Conservation (phyloP, 2,329 filamentous ascomycete species). For the Neofusicoccum sp. region DNA sequence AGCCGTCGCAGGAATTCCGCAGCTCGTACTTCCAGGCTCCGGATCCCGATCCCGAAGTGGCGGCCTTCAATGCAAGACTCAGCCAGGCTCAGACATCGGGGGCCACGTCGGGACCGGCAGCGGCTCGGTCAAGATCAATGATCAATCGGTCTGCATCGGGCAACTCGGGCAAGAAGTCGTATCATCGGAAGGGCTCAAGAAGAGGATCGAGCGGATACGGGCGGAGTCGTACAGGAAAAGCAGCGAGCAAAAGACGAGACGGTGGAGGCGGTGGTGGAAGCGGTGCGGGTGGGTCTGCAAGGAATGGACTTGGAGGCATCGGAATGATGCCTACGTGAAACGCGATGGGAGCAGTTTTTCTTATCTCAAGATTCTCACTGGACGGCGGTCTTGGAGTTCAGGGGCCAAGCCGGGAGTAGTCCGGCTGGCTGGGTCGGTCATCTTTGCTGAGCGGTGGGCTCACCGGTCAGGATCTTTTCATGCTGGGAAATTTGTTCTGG, state of each 20-base stretch:
- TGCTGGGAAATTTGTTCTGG: background rate
- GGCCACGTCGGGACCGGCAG: background rate
- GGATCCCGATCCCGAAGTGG: constrained; percentile 14
- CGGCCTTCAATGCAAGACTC: constrained; percentile 16
- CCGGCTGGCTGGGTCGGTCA: background rate
- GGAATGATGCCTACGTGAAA: constrained; percentile 40
- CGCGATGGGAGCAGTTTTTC: background rate
- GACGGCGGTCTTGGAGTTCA: background rate
- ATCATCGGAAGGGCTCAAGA: constrained; percentile 13
- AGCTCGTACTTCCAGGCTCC: constrained; percentile 10
- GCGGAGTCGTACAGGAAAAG: constrained; percentile 18
- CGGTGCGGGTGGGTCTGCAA: constrained; percentile 17
- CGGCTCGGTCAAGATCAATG: background rate
- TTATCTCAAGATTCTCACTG: background rate
- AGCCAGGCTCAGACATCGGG: constrained; percentile 4
- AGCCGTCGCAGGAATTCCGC: background rate
- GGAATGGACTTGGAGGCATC: constrained; percentile 26
- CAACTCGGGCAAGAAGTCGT: background rate
- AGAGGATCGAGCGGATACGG: constrained; percentile 14
- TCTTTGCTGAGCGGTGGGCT: background rate
- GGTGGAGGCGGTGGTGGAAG: constrained; percentile 14
- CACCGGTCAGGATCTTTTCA: background rate
- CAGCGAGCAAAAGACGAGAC: constrained; percentile 1
- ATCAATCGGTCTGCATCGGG: background rate
- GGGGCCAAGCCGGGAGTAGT: background rate